Evolutionary conservation across 306 rosid genomes (phyloP).

Genomic region (Inga leiocalycina): DNA sequence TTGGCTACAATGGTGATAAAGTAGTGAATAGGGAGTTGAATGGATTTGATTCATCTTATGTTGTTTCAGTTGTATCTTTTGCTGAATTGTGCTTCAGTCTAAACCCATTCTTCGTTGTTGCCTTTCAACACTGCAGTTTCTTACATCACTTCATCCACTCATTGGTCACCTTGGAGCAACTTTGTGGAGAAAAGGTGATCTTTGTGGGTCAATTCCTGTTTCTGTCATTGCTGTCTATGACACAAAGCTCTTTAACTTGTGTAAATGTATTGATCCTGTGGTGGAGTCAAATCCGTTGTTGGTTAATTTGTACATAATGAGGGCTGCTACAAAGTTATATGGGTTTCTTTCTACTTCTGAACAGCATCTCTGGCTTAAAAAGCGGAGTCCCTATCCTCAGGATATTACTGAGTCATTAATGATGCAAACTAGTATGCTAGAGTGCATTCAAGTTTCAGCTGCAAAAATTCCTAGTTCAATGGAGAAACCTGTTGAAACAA

Average conservation of each 20-base stretch:
- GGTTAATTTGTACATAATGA: conserved; percentile 55
- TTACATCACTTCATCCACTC: conserved; percentile 69
- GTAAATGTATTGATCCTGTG: conserved; percentile 69
- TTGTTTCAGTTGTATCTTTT: background rate
- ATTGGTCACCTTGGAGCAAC: conserved; percentile 84
- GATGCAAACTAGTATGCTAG: conserved; percentile 37
- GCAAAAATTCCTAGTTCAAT: conserved; percentile 60
- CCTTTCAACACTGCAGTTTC: conserved; percentile 63
- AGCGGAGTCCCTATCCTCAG: conserved; percentile 61
- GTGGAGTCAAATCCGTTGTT: conserved; percentile 77
- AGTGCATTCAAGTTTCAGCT: conserved; percentile 53
- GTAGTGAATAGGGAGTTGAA: conserved; percentile 9
- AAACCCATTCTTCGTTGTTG: conserved; percentile 25
- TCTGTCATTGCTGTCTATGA: conserved; percentile 68
- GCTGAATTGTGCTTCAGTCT: conserved; percentile 21
- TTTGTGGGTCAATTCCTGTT: conserved; percentile 62
- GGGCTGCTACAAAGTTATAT: conserved; percentile 55
- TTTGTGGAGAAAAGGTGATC: conserved; percentile 69
- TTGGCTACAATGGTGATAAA: conserved; percentile 12
- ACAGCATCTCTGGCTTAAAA: conserved; percentile 64
- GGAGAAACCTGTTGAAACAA: conserved; percentile 61
- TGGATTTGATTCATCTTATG: background rate
- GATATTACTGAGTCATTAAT: conserved; percentile 53
- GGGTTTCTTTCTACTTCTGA: conserved; percentile 56
- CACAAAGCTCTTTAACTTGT: conserved; percentile 55